Base-by-base conservation (phyloP, 371 early-diverging fungal genomes). In the Apophysomyces trapeziformis region DNA sequence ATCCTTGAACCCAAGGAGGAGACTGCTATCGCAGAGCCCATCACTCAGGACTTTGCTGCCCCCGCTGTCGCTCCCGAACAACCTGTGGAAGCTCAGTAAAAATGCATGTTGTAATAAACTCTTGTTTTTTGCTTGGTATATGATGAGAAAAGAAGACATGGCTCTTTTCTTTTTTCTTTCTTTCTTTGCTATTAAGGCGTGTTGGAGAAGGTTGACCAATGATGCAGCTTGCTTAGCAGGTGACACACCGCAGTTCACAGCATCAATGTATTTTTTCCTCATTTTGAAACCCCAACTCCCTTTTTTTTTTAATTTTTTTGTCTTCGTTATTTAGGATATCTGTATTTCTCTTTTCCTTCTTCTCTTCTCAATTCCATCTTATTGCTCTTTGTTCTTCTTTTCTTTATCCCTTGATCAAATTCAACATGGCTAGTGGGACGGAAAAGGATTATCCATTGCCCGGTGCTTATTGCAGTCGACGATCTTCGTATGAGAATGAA, bases 1-100 rank as follows among this genome's bases (percentile, higher is more conserved):
- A 97, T 99, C 85, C 87, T 96, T 44, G 89, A 93, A 76, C 93
- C 94, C 81, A 95, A 96, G 90, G 96, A 94, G 68, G 93, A 92
- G 73, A 74, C 77, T 71, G 78, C 87, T 66, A 84, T 91, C 77
- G 74, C 85, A 64, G 89, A 83, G 69, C 92, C 96, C 71, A 80
- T 87, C 70, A 89, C 92, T 66, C 92, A 92, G 80, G 90, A 88
- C 61, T 88, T 88, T 83, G 80, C 83, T 76, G 79, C 71, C 39
- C 83, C 87, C 61, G 76, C 85, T 75, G 82, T 70, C 71, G 77
- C 80, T 71, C 76, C 79, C 60, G 78, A 73, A 64, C 72, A 77
- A 63, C 75, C 72, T 65, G 77, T 73, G 62, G 80, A 75, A 72
- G 80, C 77, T 56, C 65, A 74, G 59, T 64, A 65, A 66, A 58